Evolutionary conservation across 495 filamentous ascomycete species (phyloP), one percentile per base, ranked within the genome.

Genomic region (Tuber umbilicatum): DNA sequence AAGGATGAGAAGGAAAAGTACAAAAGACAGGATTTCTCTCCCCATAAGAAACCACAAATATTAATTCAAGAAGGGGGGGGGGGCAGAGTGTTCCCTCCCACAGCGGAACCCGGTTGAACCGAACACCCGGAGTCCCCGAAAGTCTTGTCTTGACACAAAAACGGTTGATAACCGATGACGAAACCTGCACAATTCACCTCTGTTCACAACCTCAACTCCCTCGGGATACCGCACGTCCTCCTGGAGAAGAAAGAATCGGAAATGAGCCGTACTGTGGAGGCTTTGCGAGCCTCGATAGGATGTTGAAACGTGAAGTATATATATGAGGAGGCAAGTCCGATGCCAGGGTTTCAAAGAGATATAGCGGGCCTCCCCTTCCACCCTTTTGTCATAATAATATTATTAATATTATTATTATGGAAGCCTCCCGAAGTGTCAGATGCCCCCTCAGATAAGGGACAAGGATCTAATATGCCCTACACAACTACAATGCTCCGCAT

Each of bases 121-220:
- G 55, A 64, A 31, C 3, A 64, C 27, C 55, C 55, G 55, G 17
- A 2, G 55, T 64, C 55, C 12, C 17, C 16, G 27, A 64, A 64
- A 14, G 55, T 64, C 55, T 64, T 64, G 55, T n/a, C 27, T 16
- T 31, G 5, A 2, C 6, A 64, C n/a, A 16, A 64, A 64, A 64
- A 31, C 55, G 55, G n/a, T 64, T 64, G 55, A 64, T 64, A 64
- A 64, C 55, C 31, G n/a, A 31, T 64, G 55, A 64, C 55, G 27
- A 31, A 31, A 12, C 2, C 14, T 4, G 31, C n/a, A 55, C 23
- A n/a, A 27, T 16, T 64, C 12, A 10, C 3, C 1, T 31, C n/a
- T 12, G 10, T 60, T 60, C 50, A 27, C 27, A 14, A 31, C 27
- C 3, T 7, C 23, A 10, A 55, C 55, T 17, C 12, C 50, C 12